Base-by-base conservation (phyloP, 805 yeast species). In the Suhomyces prunicola region DNA sequence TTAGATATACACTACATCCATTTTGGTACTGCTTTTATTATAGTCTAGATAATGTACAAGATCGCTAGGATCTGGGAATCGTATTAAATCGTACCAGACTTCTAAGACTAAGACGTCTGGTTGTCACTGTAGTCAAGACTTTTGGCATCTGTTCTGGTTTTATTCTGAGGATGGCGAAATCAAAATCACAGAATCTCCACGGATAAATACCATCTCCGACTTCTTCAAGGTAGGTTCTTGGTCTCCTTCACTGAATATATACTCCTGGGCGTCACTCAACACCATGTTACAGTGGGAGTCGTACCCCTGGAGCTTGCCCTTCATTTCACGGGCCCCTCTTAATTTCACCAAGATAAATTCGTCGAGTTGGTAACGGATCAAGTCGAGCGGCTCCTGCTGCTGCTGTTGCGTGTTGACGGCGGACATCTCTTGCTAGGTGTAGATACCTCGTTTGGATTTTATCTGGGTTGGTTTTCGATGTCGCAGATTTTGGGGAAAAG, bases 251-350 rank as follows among this genome's bases (percentile, higher is more conserved):
- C 77, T 76, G 67, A 82, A 89, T 39, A 92, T 84, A 1, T 88
- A 88, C 66, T 94, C 99, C 51, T 80, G 81, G 6, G 96, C 97
- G 62, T 94, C 96, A 60, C 97, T 90, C 57, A 94, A 80, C 39
- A 94, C 97, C 79, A 94, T 83, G 68, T 96, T 94, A 72, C 98
- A 94, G 72, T 93, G 99, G 47, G 96, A 88, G 72, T 93, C 99
- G 72, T 89, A 93, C 1, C 97, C 96, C 69, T 92, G 98, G 51
- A 94, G 77, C 56, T 83, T 85, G 3, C 99, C 99, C 27, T 83
- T 82, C 72, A 94, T 81, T 67, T 93, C 97, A 63, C 99, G 82
- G 58, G 94, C 93, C 19, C 97, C 98, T 68, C 98, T 85, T 55
- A 94, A 81, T 67, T 94, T 94, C 53, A 94, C 93, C 64, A 83